Conservation (phyloP, 257 asterid genomes). For the Penstemon barbatus region DNA sequence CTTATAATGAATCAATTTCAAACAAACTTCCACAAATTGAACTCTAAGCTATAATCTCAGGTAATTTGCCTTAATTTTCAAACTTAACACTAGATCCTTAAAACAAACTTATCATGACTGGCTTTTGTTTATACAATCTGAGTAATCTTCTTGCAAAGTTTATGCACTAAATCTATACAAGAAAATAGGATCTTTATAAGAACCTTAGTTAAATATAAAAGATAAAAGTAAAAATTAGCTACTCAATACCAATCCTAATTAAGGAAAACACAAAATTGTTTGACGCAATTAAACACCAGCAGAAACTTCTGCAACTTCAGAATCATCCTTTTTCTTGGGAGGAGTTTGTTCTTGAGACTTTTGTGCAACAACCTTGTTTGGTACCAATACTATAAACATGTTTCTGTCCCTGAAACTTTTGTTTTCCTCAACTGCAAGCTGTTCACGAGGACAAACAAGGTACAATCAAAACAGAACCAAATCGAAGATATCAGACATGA, state of each 20-base stretch:
- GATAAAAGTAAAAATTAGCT: slow-evolving; percentile 28
- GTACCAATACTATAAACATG: slow-evolving; percentile 67
- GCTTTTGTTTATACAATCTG: slow-evolving; percentile 15
- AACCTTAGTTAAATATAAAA: slow-evolving; percentile 28
- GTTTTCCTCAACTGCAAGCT: slow-evolving; percentile 81
- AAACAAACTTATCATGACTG: slow-evolving; percentile 19
- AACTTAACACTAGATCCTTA: no score
- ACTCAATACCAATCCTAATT: slow-evolving; percentile 24
- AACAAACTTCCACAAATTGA: no score
- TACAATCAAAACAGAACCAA: neutral
- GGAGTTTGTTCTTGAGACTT: slow-evolving; percentile 50
- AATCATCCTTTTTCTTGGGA: slow-evolving; percentile 59
- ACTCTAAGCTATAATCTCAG: no score
- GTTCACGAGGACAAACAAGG: slow-evolving; percentile 21
- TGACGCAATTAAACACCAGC: slow-evolving; percentile 55
- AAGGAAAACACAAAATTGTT: slow-evolving; percentile 29
- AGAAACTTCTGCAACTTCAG: slow-evolving; percentile 57
- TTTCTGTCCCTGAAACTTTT: slow-evolving; percentile 75
- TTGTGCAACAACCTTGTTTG: slow-evolving; percentile 70
- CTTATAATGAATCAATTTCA: no score
- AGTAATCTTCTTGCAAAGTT: slow-evolving; percentile 32
- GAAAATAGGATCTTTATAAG: slow-evolving; percentile 31
- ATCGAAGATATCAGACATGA: neutral
- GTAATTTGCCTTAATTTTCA: no score
- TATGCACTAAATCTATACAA: slow-evolving; percentile 47